Base-by-base conservation (phyloP, 2,329 filamentous ascomycete genomes). In the Fusarium coicis region DNA sequence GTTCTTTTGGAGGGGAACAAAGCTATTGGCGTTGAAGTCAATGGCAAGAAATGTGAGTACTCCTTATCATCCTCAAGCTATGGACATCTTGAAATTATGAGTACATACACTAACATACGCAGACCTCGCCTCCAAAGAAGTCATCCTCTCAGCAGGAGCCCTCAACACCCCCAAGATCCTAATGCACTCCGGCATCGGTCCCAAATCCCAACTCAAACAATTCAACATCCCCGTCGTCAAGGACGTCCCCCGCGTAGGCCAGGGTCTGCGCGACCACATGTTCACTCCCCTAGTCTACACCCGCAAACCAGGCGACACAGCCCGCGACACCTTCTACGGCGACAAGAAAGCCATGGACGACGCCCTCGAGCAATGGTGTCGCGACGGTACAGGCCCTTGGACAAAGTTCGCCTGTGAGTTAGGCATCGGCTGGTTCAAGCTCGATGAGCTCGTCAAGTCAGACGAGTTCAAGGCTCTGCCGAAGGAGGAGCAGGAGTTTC, bases 401-500 rank as follows among this genome's bases (percentile, higher is more conserved):
- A 74, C 81, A 11, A 83, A 82, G 61, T 82, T 81, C 37, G 82
- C 80, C 8, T 84, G 83, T 61, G 77, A 81, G 44, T 65, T 80
- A 11, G 79, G 80, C 12, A 83, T 86, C 42, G 85, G 84, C 7
- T 87, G 79, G 77, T 83, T 85, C 76, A 85, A 86, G 76, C 80
- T 84, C 0, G 81, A 84, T 10, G 72, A 74, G 3, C 74, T 89
- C 5, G 74, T 80, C 2, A 61, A 78, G 2, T 83, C 82, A 0
- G 71, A 82, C 0, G 87, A 91, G 73, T 90, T 89, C 76, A 78
- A 85, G 44, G 83, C 79, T 3, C 81, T 92, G 1, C 84, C 87
- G 1, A 60, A 70, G 1, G 62, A 81, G 1, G 81, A 84, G 15
- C 84, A 87, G 72, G 77, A 80, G 1, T 86, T 84, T 67, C 77